Conservation (phyloP, 176 grass and related monocot genomes). For the Carex parvula region DNA sequence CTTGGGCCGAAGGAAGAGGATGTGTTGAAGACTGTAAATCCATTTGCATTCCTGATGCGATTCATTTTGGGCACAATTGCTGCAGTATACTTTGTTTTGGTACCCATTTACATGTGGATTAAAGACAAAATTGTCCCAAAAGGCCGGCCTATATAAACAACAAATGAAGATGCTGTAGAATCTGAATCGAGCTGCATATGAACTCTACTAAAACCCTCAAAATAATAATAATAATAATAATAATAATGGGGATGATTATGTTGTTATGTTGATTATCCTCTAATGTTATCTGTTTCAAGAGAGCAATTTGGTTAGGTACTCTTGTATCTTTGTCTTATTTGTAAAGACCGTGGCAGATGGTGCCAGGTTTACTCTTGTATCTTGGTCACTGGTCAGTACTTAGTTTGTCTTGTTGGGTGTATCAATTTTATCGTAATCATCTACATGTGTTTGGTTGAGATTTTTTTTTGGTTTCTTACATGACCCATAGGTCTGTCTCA, state of each 20-base stretch:
- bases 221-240: constrained; percentile 23
- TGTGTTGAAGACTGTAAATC: constrained; percentile 67
- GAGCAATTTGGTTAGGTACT: constrained; percentile 2
- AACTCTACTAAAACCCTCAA: background rate
- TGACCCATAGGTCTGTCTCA: too few species aligned
- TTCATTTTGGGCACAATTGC: constrained; percentile 68
- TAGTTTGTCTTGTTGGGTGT: constrained; percentile 6
- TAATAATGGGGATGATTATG: background rate
- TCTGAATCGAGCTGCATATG: background rate
- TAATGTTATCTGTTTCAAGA: background rate
- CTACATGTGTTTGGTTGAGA: background rate
- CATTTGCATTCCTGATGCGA: constrained; percentile 58
- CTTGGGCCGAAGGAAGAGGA: constrained; percentile 85
- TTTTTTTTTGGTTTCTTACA: too few species aligned
- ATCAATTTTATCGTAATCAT: background rate
- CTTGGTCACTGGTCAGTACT: background rate
- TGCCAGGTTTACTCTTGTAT: background rate
- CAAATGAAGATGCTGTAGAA: background rate
- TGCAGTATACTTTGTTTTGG: constrained; percentile 74
- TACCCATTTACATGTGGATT: constrained; percentile 99
- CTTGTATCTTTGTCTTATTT: background rate
- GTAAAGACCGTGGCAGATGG: too few species aligned
- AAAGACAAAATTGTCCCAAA: constrained; percentile 94
- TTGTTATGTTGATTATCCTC: constrained; percentile 13
- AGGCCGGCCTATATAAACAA: constrained; percentile 72